Base-by-base conservation (phyloP, 305 asterid species). In the Salvia sclarea region DNA sequence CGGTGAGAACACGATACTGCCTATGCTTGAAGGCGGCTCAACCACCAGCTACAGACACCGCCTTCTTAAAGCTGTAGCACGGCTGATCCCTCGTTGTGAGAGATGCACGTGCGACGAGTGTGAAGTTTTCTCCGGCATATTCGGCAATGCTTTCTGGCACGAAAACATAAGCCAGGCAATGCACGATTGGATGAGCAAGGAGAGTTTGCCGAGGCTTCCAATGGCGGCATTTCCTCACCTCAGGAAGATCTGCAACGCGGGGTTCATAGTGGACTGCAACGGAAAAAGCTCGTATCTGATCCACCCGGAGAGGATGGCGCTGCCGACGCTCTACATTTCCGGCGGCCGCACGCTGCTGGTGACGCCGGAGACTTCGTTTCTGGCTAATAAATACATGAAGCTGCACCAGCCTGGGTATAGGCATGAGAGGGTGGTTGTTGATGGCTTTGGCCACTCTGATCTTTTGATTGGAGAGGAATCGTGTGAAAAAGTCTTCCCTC, bases 141-240 rank as follows among this genome's bases (percentile, higher is more conserved):
- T 85, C 14, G 91, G 91, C n/a, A 85, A 79, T 44, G 13, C 79
- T 6, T 83, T 71, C 35, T 83, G 91, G 86, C 88, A 85, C 40
- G 77, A 77, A 17, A 85, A 85, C 64, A 45, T 85, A 43, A 79
- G 83, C 77, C 70, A 62, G 10, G 5, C 59, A 11, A 33, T 75
- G 83, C 91, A 85, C 31, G 0, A 67, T 30, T 83, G 84, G 84
- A 56, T 79, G 75, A 79, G 71, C 82, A 78, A 66, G 61, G 76
- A 68, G 37, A 38, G 62, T 50, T 57, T 79, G 8, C 70, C 82
- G 3, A 50, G 40, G 25, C 75, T 83, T 2, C 79, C 86, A 16
- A 85, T 83, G 88, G 76, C 81, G 4, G 88, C 83, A 31, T 83
- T 85, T 63, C 85, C 82, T 50, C 91, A 85, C 77, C 75, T 85